Percentiles rank a stretch among this genome's conserved stretches.
phyloP scores from a whole-genome alignment of 1,284 basidiomycete species.

The Ganoderma lingzhi region DNA sequence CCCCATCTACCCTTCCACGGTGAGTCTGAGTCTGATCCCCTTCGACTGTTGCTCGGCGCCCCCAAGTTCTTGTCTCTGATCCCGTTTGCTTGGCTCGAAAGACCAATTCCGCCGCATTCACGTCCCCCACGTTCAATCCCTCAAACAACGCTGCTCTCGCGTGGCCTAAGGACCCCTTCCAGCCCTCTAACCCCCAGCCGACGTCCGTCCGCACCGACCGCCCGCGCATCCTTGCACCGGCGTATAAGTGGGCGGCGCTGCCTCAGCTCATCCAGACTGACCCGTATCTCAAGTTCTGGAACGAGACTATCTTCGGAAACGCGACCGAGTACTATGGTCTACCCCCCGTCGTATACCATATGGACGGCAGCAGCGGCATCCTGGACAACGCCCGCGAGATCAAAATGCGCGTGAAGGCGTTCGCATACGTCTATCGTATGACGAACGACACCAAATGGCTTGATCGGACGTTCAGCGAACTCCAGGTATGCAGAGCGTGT shows the following conservation, averaged over 20 bases:
- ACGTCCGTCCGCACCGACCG: conserved; percentile 79
- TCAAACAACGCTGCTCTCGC: conserved; percentile 55
- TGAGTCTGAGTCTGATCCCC: conserved; percentile 50
- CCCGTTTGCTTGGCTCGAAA: conserved; percentile 40
- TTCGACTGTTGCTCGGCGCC: not conserved
- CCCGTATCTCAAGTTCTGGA: conserved; percentile 91
- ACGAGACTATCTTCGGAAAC: conserved; percentile 91
- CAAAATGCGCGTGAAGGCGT: conserved; percentile 93
- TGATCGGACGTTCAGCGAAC: conserved; percentile 85
- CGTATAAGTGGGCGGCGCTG: conserved; percentile 92
- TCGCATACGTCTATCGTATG: conserved; percentile 91
- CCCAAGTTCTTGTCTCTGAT: not conserved
- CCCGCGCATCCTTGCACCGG: conserved; percentile 92
- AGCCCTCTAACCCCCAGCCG: conserved; percentile 68
- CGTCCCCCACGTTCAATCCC: conserved; percentile 75
- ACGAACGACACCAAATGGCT: conserved; percentile 91
- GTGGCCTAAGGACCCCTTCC: conserved; percentile 84
- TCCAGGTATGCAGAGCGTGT: conserved; percentile 63
- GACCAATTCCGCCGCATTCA: conserved; percentile 85
- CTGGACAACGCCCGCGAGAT: conserved; percentile 92
- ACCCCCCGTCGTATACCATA: conserved; percentile 71
- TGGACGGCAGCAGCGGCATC: conserved; percentile 91
- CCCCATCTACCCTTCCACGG: conserved; percentile 87
- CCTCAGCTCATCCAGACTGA: conserved; percentile 81
- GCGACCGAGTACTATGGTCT: conserved; percentile 75